phyloP scores from a whole-genome alignment of 345 rosid species.

The Cardamine resedifolia region DNA sequence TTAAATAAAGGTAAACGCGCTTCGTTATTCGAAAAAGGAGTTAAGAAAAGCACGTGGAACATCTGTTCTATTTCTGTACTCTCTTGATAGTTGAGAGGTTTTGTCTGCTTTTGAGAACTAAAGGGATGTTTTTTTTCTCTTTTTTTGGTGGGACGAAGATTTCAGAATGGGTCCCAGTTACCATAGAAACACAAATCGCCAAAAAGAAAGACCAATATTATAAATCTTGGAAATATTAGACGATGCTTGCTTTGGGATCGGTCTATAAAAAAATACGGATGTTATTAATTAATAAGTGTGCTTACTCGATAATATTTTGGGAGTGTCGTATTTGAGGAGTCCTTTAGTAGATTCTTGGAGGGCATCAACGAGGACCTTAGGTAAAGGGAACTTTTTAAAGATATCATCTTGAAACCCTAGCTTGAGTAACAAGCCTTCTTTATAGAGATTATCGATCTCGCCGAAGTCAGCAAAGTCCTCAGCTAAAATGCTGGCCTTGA shows the following conservation, averaged over 20 bases:
- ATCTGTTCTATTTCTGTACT: slow-evolving; percentile 5
- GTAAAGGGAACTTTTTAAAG: slow-evolving; percentile 66
- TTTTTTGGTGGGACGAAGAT: not conserved
- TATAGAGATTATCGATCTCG: slow-evolving; percentile 82
- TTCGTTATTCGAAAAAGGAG: not conserved
- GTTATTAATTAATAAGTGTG: not conserved
- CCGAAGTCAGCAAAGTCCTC: slow-evolving; percentile 61
- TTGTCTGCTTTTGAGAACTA: slow-evolving; percentile 6
- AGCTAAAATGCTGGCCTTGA: slow-evolving; percentile 75
- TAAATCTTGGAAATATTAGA: not conserved
- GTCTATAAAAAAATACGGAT: not conserved
- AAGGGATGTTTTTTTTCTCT: not conserved
- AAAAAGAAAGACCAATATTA: not conserved
- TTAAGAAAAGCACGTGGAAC: slow-evolving; percentile 24
- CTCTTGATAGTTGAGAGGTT: not conserved
- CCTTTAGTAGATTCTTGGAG: slow-evolving; percentile 70
- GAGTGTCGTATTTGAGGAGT: slow-evolving; percentile 77
- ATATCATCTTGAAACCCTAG: slow-evolving; percentile 73
- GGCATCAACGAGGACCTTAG: slow-evolving; percentile 48
- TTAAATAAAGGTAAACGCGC: slow-evolving; percentile 20
- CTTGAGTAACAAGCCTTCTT: slow-evolving; percentile 84
- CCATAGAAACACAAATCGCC: not conserved
- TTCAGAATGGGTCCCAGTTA: not conserved
- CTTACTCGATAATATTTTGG: slow-evolving; percentile 86
- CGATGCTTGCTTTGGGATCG: not conserved